Evolutionary conservation across 2,329 filamentous ascomycete genomes (phyloP), one percentile per base, ranked within the genome.

Genomic region (Talaromyces sp.): DNA sequence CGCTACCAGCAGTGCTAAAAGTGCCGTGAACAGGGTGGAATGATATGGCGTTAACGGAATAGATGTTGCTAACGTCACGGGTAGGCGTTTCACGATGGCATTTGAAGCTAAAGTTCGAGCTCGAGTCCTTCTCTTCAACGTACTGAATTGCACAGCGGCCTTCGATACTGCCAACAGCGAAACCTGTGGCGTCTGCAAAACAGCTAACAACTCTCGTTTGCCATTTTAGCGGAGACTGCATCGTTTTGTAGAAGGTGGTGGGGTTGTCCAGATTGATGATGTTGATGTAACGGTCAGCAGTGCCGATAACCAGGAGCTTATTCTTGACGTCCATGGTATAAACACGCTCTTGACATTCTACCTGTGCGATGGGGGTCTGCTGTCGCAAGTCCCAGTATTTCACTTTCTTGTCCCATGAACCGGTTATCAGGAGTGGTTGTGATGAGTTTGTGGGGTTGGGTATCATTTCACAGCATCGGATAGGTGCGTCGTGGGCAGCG

Each of bases 101-200:
- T 77, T 97, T 97, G 85, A 99, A 99, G 41, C 91, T 96, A 80
- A 99, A 99, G 79, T 99, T 97, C 69, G 87, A 89, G 67, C 86
- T 84, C 2, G 88, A 79, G 71, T 99, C 91, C 75, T 97, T 97
- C 43, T 99, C 94, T 68, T 99, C 93, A 36, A 97, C 91, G 68
- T 99, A 97, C 72, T 99, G 94, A 63, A 99, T 99, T 1, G 94
- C 94, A 73, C 94, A 99, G 57, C 94, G 88, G 31, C 94, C 94
- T 73, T 99, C 94, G 67, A 99, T 96, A 70, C 90, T 96, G 56
- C 94, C 94, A 53, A 99, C 89, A 1, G 94, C 94, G 69, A 96
- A 99, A 5, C 94, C 94, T 0, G 86, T 86, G 6, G 91, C 89
- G 71, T 99, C 93, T 13, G 87, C 86, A 73, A 99, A 99, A 79